Conservation (phyloP, 805 yeast species). For the Wickerhamia fluorescens region DNA sequence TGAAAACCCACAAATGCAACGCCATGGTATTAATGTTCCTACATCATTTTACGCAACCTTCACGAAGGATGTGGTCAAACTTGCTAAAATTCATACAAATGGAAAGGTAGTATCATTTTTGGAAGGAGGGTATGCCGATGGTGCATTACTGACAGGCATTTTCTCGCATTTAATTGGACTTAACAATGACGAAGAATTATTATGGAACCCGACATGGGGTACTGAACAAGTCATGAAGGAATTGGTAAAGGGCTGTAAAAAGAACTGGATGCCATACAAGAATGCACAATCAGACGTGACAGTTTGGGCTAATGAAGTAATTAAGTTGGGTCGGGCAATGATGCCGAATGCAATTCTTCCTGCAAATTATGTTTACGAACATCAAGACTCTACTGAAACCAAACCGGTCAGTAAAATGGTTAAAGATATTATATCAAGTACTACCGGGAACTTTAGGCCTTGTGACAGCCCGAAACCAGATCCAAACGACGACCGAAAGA, state of each 20-base stretch:
- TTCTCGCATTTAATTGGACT: conserved; percentile 74
- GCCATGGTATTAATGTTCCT: conserved; percentile 78
- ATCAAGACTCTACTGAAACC: conserved; percentile 9
- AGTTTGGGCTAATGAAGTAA: conserved; percentile 60
- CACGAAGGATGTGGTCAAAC: conserved; percentile 62
- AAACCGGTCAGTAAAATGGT: conserved; percentile 24
- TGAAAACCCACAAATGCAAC: conserved; percentile 78
- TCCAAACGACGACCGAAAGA: conserved; percentile 22
- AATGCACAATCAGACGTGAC: conserved; percentile 45
- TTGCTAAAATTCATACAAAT: conserved; percentile 55
- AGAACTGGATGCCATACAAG: conserved; percentile 55
- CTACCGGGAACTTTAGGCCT: not conserved
- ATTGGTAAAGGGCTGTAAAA: conserved; percentile 60
- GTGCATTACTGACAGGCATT: conserved; percentile 72
- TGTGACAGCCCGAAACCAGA: conserved; percentile 17
- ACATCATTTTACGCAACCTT: conserved; percentile 69
- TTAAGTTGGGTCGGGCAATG: conserved; percentile 55
- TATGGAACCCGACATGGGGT: conserved; percentile 65
- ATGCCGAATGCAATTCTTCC: conserved; percentile 45
- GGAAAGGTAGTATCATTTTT: conserved; percentile 62
- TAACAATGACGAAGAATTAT: conserved; percentile 35
- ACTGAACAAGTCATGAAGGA: conserved; percentile 55
- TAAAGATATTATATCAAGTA: conserved; percentile 18
- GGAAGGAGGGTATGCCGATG: conserved; percentile 86
- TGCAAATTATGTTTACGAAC: conserved; percentile 26